Conservation (phyloP, 495 filamentous ascomycete genomes). For the Chaetomium fimeti region DNA sequence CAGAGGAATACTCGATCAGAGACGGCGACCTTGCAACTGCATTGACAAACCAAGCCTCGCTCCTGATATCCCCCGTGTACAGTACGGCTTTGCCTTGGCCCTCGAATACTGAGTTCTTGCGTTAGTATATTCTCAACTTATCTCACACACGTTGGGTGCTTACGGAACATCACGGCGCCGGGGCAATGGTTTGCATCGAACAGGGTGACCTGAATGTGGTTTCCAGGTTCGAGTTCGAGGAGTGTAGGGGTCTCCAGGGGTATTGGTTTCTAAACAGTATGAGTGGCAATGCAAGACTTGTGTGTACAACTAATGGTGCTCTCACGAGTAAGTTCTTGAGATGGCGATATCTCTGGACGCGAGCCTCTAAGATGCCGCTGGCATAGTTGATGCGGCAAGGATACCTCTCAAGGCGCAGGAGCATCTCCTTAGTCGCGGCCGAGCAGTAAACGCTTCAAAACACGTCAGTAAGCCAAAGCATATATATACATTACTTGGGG, state of each 20-base stretch:
- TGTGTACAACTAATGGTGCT: not conserved
- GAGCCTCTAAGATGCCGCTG: constrained; percentile 70
- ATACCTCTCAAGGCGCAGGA: constrained; percentile 72
- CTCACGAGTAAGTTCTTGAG: constrained; percentile 64
- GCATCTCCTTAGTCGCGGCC: constrained; percentile 72
- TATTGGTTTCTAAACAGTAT: constrained; percentile 64
- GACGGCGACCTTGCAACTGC: constrained; percentile 65
- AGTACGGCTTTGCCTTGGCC: constrained; percentile 70
- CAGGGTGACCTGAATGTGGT: constrained; percentile 72
- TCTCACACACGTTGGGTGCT: not conserved
- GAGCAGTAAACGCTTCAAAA: constrained; percentile 74
- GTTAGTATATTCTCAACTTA: not conserved
- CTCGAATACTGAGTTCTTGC: constrained; percentile 64
- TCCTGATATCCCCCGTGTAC: constrained; percentile 91
- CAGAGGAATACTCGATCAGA: constrained; percentile 70
- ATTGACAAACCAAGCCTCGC: constrained; percentile 59
- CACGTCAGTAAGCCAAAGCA: not conserved
- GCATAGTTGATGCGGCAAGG: constrained; percentile 76
- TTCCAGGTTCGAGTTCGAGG: constrained; percentile 69
- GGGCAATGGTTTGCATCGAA: constrained; percentile 92
- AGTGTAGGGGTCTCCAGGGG: constrained; percentile 78
- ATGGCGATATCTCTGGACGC: constrained; percentile 69
- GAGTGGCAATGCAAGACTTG: not conserved
- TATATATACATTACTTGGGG: not conserved
- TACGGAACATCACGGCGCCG: constrained; percentile 86